These are phyloP conservation scores for Tolypocladium endophyticum DNA, from an alignment of 2,329 filamentous ascomycete species.

Conservation along the genomic window DNA sequence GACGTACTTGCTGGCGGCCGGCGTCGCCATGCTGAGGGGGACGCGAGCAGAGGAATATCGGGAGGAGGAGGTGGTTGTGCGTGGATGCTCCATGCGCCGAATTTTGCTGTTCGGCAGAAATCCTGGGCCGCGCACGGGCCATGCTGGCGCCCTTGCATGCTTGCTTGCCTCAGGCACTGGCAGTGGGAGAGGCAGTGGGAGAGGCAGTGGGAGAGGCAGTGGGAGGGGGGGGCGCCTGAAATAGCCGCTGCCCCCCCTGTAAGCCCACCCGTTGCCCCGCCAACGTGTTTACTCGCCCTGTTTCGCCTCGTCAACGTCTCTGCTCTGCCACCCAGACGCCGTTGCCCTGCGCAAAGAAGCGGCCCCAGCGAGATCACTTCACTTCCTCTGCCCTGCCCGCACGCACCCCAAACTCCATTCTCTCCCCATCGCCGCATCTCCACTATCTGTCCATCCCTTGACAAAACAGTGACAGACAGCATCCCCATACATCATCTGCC, in stretches of 20 bases:
- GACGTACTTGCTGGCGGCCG: constrained; percentile 52
- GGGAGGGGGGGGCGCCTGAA: background rate
- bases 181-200: background rate
- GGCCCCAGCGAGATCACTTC: background rate
- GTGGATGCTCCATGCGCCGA: background rate
- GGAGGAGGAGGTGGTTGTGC: background rate
- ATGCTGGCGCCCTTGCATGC: background rate
- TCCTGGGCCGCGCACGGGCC: background rate
- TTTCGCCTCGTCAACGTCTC: constrained; percentile 3
- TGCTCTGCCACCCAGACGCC: background rate
- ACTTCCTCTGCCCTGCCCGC: background rate
- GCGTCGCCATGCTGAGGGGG: constrained; percentile 5
- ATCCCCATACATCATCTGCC: background rate
- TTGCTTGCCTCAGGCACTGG: background rate
- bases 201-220: background rate
- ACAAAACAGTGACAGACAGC: background rate
- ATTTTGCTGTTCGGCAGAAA: background rate
- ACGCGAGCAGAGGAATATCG: background rate
- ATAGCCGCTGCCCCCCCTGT: background rate
- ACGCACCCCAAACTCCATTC: background rate
- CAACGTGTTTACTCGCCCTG: constrained; percentile 21
- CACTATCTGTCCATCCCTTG: background rate
- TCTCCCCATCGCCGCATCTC: background rate
- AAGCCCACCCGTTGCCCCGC: constrained; percentile 17
- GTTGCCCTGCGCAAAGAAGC: constrained; percentile 3